Conservation (phyloP, 176 grass and related monocot species). For the Eragrostis curvula region DNA sequence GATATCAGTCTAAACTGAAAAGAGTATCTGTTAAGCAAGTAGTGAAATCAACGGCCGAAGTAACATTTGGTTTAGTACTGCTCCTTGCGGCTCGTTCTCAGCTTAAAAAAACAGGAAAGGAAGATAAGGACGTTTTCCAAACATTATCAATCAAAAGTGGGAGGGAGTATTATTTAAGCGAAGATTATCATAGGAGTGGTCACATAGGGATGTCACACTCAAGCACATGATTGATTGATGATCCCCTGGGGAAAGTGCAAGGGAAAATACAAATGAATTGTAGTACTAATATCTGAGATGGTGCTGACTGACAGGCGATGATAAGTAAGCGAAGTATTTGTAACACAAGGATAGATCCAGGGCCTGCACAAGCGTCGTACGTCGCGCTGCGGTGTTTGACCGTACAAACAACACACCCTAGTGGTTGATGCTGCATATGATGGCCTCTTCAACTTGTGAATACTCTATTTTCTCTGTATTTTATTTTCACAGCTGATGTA, state of each 20-base stretch:
- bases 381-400: slow-evolving; percentile 16
- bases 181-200: neutral
- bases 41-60: too few species aligned
- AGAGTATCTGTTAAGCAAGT: too few species aligned
- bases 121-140: too few species aligned
- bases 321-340: neutral
- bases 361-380: neutral
- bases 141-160: too few species aligned
- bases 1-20: too few species aligned
- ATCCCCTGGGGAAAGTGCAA: neutral
- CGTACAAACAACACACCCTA: slow-evolving; percentile 2
- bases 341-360: neutral
- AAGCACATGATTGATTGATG: slow-evolving; percentile 41
- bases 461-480: neutral
- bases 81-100: too few species aligned
- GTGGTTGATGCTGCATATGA: neutral
- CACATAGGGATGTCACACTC: slow-evolving; percentile 49
- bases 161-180: neutral
- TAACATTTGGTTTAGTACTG: too few species aligned
- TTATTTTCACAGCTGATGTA: too few species aligned
- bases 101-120: too few species aligned
- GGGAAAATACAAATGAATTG: neutral
- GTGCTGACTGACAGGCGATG: neutral
- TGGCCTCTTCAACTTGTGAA: neutral
- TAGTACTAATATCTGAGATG: neutral